Evolutionary conservation across 805 yeast genomes (phyloP).

Genomic region (Diddensiella caesifluorescens): DNA sequence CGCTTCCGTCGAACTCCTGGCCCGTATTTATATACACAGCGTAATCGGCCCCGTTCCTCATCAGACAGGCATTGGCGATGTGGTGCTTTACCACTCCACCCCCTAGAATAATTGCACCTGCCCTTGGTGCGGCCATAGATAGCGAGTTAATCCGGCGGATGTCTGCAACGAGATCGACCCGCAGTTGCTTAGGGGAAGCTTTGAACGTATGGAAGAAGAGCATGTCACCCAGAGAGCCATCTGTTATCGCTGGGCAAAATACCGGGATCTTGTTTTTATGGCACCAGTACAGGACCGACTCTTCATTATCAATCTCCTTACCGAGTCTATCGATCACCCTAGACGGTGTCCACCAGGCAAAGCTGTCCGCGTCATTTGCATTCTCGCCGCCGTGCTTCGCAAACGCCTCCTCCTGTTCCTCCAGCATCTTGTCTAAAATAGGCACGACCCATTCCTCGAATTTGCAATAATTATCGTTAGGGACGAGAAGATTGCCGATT

Average conservation of each 20-base stretch:
- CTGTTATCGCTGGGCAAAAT: slow-evolving; percentile 96
- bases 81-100: slow-evolving; percentile 97
- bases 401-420: slow-evolving; percentile 76
- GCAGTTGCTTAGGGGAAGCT: slow-evolving; percentile 81
- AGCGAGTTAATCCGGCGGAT: slow-evolving; percentile 85
- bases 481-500: slow-evolving; percentile 94
- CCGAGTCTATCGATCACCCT: slow-evolving; percentile 89
- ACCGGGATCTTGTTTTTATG: slow-evolving; percentile 94
- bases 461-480: slow-evolving; percentile 94
- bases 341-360: slow-evolving; percentile 87
- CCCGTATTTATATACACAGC: slow-evolving; percentile 98
- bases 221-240: slow-evolving; percentile 99
- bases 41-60: slow-evolving; percentile 99
- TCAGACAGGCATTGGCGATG: slow-evolving; percentile 93
- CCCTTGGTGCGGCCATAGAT: slow-evolving; percentile 90
- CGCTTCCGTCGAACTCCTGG: slow-evolving; percentile 97
- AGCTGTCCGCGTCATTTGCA: slow-evolving; percentile 51
- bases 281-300: slow-evolving; percentile 95
- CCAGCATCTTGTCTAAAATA: slow-evolving; percentile 74
- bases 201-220: slow-evolving; percentile 96
- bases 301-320: slow-evolving; percentile 89
- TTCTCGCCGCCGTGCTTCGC: slow-evolving; percentile 46
- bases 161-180: slow-evolving; percentile 91
- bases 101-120: slow-evolving; percentile 95
- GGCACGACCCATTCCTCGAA: slow-evolving; percentile 99